Base-by-base conservation (phyloP, 1,284 basidiomycete genomes). In the Veloboletus limbatus region DNA sequence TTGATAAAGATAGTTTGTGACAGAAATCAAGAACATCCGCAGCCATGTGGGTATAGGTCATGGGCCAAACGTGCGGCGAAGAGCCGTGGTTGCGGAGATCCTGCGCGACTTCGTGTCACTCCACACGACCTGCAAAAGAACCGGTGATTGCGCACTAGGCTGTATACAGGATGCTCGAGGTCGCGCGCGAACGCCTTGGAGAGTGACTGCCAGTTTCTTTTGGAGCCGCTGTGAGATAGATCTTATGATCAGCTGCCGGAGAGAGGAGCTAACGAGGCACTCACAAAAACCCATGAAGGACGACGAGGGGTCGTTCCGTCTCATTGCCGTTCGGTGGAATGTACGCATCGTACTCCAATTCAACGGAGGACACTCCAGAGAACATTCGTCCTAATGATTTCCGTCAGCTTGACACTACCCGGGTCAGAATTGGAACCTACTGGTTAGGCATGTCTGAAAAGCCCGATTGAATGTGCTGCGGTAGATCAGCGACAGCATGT, bases 61-160 rank as follows among this genome's bases (percentile, higher is more conserved):
- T 86, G 0, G 81, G 80, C 8, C 69, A 69, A 10, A 70, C 72
- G 60, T 90, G 88, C 0, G 88, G 87, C 0, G 89, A 92, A 7
- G 77, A 68, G 4, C 91, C 91, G 57, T 93, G 91, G 55, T 94
- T 94, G 14, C 92, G 75, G 10, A 94, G 71, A 64, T 94, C 91
- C 85, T 90, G 52, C 31, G n/a, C 7, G 32, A 4, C 32, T 35
- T 26, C 22, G 18, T 34, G 44, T 51, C 37, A 46, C 21, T n/a
- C 39, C 31, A 24, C 6, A 34, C 14, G 28, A 27, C n/a, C 6
- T 7, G 9, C 16, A 31, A 42, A 10, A 43, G 38, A 27, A 21
- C 40, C 1, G 2, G 22, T 13, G 20, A 26, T 6, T 3, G 60
- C 77, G 58, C 52, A 87, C 86, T n/a, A 94, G 65, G 4, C 84